These are phyloP conservation scores for Ophiostoma australiae DNA, from an alignment of 2,329 filamentous ascomycete genomes.

Conservation along the genomic window DNA sequence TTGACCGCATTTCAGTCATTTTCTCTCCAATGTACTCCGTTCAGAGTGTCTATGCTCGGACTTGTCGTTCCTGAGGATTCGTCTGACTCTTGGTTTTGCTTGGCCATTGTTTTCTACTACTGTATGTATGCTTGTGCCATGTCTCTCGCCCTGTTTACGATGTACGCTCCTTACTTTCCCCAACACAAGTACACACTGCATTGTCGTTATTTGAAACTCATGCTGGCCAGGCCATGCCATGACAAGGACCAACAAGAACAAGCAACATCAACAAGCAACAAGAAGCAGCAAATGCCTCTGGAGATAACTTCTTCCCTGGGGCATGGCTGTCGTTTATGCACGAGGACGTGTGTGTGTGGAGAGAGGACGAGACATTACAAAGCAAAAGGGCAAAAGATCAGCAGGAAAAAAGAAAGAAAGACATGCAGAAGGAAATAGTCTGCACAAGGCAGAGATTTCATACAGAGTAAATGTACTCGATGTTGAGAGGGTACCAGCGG, in stretches of 20 bases:
- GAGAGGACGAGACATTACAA: neutral
- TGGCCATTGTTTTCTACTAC: neutral
- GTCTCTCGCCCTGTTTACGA: neutral
- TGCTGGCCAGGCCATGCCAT: neutral
- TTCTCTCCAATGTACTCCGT: neutral
- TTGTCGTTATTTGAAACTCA: neutral
- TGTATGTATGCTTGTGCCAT: neutral
- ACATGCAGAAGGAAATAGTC: neutral
- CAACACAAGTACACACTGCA: neutral
- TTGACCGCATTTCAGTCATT: neutral
- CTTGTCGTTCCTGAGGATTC: neutral
- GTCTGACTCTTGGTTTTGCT: neutral
- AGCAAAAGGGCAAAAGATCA: neutral
- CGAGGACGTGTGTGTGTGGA: neutral
- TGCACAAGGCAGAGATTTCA: neutral
- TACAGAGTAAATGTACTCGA: neutral
- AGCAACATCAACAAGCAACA: too few relatives aligned
- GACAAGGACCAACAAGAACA: neutral
- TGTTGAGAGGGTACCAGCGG: too few relatives aligned
- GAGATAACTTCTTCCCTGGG: neutral
- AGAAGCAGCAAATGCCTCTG: neutral
- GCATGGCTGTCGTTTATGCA: conserved; percentile 6
- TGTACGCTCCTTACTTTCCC: too few relatives aligned
- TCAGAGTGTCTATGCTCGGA: neutral
- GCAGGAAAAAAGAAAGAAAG: neutral